phyloP scores from a whole-genome alignment of 1,139 yeast genomes.

The Lodderomyces jiufengensis region DNA sequence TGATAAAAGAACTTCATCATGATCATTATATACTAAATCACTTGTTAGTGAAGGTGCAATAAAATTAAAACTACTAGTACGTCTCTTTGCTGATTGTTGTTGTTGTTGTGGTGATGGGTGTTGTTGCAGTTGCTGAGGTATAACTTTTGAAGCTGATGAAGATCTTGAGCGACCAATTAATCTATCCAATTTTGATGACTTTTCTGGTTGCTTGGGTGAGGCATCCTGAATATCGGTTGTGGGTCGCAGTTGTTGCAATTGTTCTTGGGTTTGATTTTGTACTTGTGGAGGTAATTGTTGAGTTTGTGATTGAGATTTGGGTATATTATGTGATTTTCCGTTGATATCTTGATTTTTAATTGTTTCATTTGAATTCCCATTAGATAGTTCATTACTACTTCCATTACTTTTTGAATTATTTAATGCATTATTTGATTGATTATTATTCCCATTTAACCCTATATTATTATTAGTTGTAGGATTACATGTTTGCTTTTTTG shows the following conservation, averaged over 20 bases:
- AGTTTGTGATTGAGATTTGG: slow-evolving; percentile 1
- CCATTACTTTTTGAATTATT: not conserved
- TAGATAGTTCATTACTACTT: not conserved
- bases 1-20: slow-evolving; percentile 7
- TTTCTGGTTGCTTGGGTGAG: slow-evolving; percentile 5
- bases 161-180: slow-evolving; percentile 34
- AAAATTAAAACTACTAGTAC: slow-evolving; percentile 14
- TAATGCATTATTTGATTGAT: not conserved
- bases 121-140: slow-evolving; percentile 1
- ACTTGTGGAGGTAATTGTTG: slow-evolving; percentile 4
- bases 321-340: no score
- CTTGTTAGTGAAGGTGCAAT: slow-evolving; percentile 11
- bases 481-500: slow-evolving; percentile 34
- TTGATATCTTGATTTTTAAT: not conserved
- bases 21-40: slow-evolving; percentile 12
- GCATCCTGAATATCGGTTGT: not conserved
- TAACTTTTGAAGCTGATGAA: slow-evolving; percentile 22
- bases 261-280: slow-evolving; percentile 3
- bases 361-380: not conserved
- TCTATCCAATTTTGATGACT: slow-evolving; percentile 20
- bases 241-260: slow-evolving; percentile 1
- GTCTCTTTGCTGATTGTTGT: slow-evolving; percentile 17
- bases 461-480: slow-evolving; percentile 3
- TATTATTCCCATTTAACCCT: no score
- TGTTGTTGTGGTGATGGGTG: slow-evolving; percentile 13